A percentile compares a stretch with the other conserved stretches of the same genome.
Conservation (phyloP, 139 green algal species). For the Volvox reticuliferus region DNA sequence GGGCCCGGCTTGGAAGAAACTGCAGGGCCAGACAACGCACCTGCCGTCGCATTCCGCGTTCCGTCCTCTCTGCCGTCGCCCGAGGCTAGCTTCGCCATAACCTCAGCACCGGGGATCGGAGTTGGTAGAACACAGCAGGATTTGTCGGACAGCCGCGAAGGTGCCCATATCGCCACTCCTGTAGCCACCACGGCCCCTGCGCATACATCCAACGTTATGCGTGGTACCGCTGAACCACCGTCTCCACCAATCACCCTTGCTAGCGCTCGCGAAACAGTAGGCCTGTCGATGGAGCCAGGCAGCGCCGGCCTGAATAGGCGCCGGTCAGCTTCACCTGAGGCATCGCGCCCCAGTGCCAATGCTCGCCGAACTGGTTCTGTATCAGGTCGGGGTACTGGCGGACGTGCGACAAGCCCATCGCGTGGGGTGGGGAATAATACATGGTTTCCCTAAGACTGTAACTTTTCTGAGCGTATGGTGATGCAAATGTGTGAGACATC, state of each 20-base stretch:
- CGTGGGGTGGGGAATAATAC: background rate
- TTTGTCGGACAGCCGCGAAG: background rate
- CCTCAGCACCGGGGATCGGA: background rate
- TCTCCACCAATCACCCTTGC: constrained; percentile 3
- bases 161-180: background rate
- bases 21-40: background rate
- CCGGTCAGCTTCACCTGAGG: background rate
- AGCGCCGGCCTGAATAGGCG: background rate
- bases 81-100: background rate
- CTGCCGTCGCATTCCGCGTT: background rate
- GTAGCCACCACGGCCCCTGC: background rate
- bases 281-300: background rate
- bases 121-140: background rate
- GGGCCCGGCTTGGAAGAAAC: background rate
- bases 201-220: background rate
- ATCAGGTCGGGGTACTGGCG: background rate
- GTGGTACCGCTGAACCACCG: background rate
- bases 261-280: background rate
- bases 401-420: background rate
- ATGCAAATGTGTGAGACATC: too few species aligned
- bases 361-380: background rate
- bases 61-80: background rate
- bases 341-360: background rate
- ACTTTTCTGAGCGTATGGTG: too few species aligned
- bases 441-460: background rate